These are phyloP conservation scores for Hypoxylon sp. DNA, from an alignment of 2,329 filamentous ascomycete genomes.

Conservation along the genomic window DNA sequence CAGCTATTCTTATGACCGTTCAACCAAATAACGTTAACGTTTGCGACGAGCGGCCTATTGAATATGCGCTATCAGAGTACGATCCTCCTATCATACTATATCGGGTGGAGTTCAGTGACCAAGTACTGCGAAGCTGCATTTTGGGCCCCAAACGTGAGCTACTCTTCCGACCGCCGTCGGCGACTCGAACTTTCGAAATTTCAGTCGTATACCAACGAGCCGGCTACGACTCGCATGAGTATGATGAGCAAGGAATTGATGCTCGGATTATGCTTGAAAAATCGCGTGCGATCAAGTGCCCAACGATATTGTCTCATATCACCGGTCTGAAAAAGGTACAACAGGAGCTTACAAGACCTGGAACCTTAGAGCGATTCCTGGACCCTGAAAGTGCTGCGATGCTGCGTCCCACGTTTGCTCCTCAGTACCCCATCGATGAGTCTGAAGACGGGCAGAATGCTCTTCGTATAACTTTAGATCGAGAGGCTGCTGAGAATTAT, in stretches of 20 bases:
- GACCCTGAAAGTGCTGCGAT: constrained; percentile 42
- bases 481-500: constrained; percentile 44
- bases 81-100: constrained; percentile 51
- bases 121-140: constrained; percentile 49
- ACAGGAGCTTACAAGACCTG: constrained; percentile 52
- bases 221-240: constrained; percentile 56
- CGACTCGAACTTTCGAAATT: constrained; percentile 51
- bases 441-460: constrained; percentile 47
- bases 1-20: constrained; percentile 57
- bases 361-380: constrained; percentile 52
- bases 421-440: constrained; percentile 53
- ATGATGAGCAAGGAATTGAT: constrained; percentile 49
- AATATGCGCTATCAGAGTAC: constrained; percentile 55
- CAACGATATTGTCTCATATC: constrained; percentile 56
- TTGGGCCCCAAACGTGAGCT: constrained; percentile 51
- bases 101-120: constrained; percentile 53
- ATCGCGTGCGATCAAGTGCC: constrained; percentile 58
- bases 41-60: constrained; percentile 59
- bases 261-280: constrained; percentile 53
- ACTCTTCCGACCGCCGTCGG: constrained; percentile 51
- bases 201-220: constrained; percentile 58
- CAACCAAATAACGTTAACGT: constrained; percentile 59
- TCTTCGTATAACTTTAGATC: constrained; percentile 44
- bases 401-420: constrained; percentile 53
- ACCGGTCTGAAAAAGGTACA: constrained; percentile 59